Percentiles rank a stretch among this genome's conserved stretches.
phyloP scores from a whole-genome alignment of 768 basidiomycete species.

The Pleurotus ostreatus region DNA sequence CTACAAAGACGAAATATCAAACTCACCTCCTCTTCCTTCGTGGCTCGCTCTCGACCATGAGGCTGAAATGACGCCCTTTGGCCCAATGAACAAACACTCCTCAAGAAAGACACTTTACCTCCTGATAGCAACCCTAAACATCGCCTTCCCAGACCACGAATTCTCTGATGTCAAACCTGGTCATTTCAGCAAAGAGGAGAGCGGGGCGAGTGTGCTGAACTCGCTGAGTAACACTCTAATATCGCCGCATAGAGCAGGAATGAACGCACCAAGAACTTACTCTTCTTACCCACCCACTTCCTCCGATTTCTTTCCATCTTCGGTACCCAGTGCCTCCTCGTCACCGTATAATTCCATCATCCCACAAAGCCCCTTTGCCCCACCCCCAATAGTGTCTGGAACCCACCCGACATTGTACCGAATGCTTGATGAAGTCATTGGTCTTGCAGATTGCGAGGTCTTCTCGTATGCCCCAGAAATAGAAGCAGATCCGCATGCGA shows the following conservation, averaged over 20 bases:
- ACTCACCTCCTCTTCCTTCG: conserved; percentile 81
- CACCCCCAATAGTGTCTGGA: conserved; percentile 70
- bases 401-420: conserved; percentile 89
- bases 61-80: conserved; percentile 82
- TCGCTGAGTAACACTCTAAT: conserved; percentile 81
- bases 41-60: conserved; percentile 71
- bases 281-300: conserved; percentile 79
- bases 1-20: conserved; percentile 75
- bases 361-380: conserved; percentile 56
- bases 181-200: conserved; percentile 85
- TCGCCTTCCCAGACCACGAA: conserved; percentile 96
- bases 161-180: conserved; percentile 90
- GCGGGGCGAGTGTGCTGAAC: conserved; percentile 75
- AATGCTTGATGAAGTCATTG: conserved; percentile 86
- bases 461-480: conserved; percentile 92
- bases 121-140: conserved; percentile 94
- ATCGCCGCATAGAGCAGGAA: conserved; percentile 64
- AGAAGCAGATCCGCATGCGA: conserved; percentile 91
- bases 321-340: conserved; percentile 65
- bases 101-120: conserved; percentile 93
- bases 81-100: conserved; percentile 79
- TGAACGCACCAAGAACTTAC: conserved; percentile 73
- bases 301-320: conserved; percentile 73
- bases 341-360: conserved; percentile 59
- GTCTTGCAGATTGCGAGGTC: conserved; percentile 89